Evolutionary conservation across 805 yeast genomes (phyloP), one percentile per base, ranked within the genome.

Genomic region (Metschnikowia reukaufii): DNA sequence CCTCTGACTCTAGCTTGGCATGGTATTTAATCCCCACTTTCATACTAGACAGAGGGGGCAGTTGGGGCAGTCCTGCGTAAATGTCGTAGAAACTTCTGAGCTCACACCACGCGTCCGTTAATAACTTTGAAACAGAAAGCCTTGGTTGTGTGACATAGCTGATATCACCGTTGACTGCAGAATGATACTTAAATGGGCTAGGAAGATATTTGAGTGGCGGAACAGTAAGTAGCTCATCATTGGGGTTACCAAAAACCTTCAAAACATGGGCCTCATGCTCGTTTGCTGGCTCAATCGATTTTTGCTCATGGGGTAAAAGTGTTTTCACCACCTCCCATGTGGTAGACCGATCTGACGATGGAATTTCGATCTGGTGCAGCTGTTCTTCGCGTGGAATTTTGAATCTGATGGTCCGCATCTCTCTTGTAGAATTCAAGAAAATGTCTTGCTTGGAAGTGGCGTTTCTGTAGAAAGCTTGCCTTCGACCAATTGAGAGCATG

Each of bases 21-120:
- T 55, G 59, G 39, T 55, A 52, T 4, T 54, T 56, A 4, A 64
- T 58, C 0, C 92, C 92, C 10, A 65, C 52, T 2, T 47, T 46
- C 71, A 84, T 74, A 2, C 76, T 72, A 27, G 55, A 45, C 35
- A 49, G 35, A 2, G 56, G 56, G 2, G 61, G 64, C 44, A 33
- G 31, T 30, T 39, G 36, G 4, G 37, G 49, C 5, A 74, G 65
- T 17, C 73, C 72, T 0, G 83, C 66, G 54, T 77, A 85, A 0
- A 81, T 58, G 19, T 73, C 71, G 58, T 80, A 86, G 48, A 76
- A 72, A 16, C 67, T 72, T 34, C 81, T 66, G 38, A 86, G 64
- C 61, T 86, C 92, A 67, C 94, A 86, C 87, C 89, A 86, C 13
- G 73, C 63, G 27, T 76, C 70, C 0, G 84, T 78, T 9, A 83